Conservation (phyloP, 805 yeast species). For the Candida khao-thaluensis region DNA sequence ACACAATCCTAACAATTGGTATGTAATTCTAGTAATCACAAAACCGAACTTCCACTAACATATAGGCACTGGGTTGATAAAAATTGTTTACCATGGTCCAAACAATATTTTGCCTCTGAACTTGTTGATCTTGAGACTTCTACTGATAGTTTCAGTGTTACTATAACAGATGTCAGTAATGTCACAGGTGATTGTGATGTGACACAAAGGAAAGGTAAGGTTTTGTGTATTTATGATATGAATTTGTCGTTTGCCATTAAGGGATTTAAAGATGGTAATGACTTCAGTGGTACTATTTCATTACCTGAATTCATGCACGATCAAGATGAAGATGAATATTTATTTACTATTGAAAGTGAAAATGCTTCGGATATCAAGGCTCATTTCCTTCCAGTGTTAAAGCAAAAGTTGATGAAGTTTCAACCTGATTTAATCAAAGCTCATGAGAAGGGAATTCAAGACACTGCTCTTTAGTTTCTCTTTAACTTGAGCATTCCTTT, state of each 20-base stretch:
- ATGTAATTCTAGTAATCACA: no score
- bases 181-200: constrained; percentile 76
- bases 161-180: constrained; percentile 41
- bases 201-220: constrained; percentile 80
- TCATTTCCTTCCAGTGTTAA: constrained; percentile 52
- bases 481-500: no score
- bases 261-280: constrained; percentile 38
- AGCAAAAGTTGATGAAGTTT: constrained; percentile 50
- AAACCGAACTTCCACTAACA: no score
- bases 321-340: constrained; percentile 65
- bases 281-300: constrained; percentile 42
- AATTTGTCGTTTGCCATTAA: constrained; percentile 47
- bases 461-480: constrained; percentile 28
- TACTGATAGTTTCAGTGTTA: constrained; percentile 22
- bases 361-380: constrained; percentile 44
- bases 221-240: constrained; percentile 72
- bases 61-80: constrained; percentile 69
- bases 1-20: constrained; percentile 70
- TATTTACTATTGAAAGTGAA: constrained; percentile 44
- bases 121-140: constrained; percentile 30
- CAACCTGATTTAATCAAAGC: constrained; percentile 61
- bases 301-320: constrained; percentile 77
- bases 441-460: constrained; percentile 65
- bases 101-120: constrained; percentile 45
- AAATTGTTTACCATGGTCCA: constrained; percentile 66